Evolutionary conservation across 2,329 filamentous ascomycete species (phyloP).

Genomic region (Cadophora luteo-olivacea): DNA sequence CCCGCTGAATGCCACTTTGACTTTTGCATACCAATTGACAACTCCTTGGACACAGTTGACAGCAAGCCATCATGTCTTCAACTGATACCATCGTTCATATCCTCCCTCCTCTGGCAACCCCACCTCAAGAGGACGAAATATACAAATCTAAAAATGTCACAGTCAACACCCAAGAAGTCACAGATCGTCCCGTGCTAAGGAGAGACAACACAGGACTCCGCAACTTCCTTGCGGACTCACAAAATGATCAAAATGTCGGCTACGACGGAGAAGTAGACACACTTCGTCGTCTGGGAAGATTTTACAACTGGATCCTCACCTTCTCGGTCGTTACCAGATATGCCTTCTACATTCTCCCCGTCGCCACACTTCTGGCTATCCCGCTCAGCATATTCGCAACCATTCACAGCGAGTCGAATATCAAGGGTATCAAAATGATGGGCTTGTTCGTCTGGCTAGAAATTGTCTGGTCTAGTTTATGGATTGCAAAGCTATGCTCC

Average conservation of each 20-base stretch:
- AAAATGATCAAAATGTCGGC: slow-evolving; percentile 49
- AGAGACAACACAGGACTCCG: slow-evolving; percentile 21
- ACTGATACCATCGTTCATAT: slow-evolving; percentile 20
- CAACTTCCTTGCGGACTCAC: slow-evolving; percentile 40
- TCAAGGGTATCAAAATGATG: slow-evolving; percentile 69
- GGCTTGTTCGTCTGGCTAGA: slow-evolving; percentile 71
- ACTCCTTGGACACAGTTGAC: not conserved
- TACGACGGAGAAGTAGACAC: slow-evolving; percentile 58
- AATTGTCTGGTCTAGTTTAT: slow-evolving; percentile 68
- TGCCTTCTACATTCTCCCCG: slow-evolving; percentile 69
- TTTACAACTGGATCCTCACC: slow-evolving; percentile 68
- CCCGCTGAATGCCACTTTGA: not conserved
- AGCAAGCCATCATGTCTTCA: slow-evolving; percentile 14
- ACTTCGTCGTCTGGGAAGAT: slow-evolving; percentile 59
- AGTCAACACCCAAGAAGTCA: slow-evolving; percentile 10
- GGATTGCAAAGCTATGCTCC: slow-evolving; percentile 70
- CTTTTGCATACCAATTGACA: not conserved
- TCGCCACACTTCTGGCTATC: slow-evolving; percentile 64
- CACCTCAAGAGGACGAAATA: slow-evolving; percentile 1
- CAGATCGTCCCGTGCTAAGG: not conserved
- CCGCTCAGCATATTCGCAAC: slow-evolving; percentile 62
- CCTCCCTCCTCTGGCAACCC: not conserved
- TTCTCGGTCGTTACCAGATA: slow-evolving; percentile 70
- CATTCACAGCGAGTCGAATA: slow-evolving; percentile 84
- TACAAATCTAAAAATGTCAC: slow-evolving; percentile 6